phyloP scores from a whole-genome alignment of 257 asterid genomes.

The Eucommia ulmoides region DNA sequence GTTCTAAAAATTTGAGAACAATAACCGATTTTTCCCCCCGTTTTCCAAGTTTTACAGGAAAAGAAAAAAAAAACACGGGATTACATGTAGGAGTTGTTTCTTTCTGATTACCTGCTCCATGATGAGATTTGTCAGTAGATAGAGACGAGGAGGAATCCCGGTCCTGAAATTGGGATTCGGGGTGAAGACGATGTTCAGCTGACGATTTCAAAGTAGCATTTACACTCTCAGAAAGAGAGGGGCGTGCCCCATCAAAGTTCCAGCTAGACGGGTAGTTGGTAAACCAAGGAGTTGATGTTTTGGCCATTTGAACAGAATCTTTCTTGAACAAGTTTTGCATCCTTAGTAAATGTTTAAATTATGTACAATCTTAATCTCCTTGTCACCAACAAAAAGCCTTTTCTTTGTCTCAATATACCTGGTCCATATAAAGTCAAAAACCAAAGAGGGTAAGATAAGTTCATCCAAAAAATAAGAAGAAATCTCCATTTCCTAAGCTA shows the following conservation, averaged over 20 bases:
- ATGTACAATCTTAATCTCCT: too few relatives aligned
- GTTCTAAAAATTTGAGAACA: too few relatives aligned
- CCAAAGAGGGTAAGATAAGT: too few relatives aligned
- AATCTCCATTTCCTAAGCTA: too few relatives aligned
- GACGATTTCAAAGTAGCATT: conserved; percentile 14
- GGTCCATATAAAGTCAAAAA: too few relatives aligned
- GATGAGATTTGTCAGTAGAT: conserved; percentile 32
- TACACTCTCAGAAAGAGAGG: conserved; percentile 20
- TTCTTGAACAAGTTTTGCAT: conserved; percentile 36
- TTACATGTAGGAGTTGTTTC: conserved; percentile 20
- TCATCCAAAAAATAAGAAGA: too few relatives aligned
- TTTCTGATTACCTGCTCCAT: conserved; percentile 19
- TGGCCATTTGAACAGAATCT: conserved; percentile 17
- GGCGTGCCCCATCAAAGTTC: conserved; percentile 22
- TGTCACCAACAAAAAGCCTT: too few relatives aligned
- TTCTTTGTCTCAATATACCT: too few relatives aligned
- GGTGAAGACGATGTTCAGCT: conserved; percentile 10
- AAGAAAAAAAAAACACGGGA: too few relatives aligned
- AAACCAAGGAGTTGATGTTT: conserved; percentile 18
- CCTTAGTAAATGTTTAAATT: too few relatives aligned
- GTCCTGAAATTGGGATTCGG: conserved; percentile 31
- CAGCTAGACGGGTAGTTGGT: conserved; percentile 28
- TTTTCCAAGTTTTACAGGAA: too few relatives aligned
- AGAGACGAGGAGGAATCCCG: conserved; percentile 41
- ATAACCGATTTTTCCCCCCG: too few relatives aligned